A percentile compares a stretch with the other conserved stretches of the same genome.
Evolutionary conservation across 2,329 filamentous ascomycete species (phyloP).

Genomic region (Phialemoniopsis sp.): DNA sequence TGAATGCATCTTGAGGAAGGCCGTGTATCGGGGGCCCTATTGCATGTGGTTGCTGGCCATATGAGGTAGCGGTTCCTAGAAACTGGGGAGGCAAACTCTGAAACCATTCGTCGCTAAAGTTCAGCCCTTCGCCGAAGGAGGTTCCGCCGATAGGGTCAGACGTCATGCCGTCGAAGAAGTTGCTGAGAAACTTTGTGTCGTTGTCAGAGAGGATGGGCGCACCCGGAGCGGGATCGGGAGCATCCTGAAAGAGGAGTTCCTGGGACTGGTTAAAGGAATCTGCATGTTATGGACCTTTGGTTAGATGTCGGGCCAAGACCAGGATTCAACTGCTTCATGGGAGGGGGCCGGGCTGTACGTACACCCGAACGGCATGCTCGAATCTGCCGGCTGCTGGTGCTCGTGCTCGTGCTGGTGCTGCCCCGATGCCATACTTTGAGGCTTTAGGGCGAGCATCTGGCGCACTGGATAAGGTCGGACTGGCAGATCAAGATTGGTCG

Average conservation of each 20-base stretch:
- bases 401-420: no score
- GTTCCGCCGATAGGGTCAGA: slow-evolving; percentile 44
- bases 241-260: slow-evolving; percentile 41
- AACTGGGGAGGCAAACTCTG: slow-evolving; percentile 57
- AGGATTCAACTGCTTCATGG: no score
- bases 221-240: slow-evolving; percentile 61
- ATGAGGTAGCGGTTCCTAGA: slow-evolving; percentile 62
- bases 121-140: slow-evolving; percentile 46
- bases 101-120: slow-evolving; percentile 47
- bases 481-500: no score
- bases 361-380: slow-evolving; percentile 65
- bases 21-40: slow-evolving; percentile 18
- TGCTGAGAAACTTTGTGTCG: slow-evolving; percentile 53
- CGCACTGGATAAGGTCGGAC: no score
- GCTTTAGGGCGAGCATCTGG: slow-evolving; percentile 53
- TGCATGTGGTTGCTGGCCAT: slow-evolving; percentile 45
- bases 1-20: slow-evolving; percentile 18
- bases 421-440: slow-evolving; percentile 56
- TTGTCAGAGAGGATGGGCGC: slow-evolving; percentile 60
- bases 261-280: slow-evolving; percentile 40
- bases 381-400: slow-evolving; percentile 46
- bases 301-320: no score
- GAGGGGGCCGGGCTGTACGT: slow-evolving; percentile 26
- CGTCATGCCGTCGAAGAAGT: slow-evolving; percentile 52
- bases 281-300: no score